Evolutionary conservation across 495 filamentous ascomycete genomes (phyloP), one percentile per base, ranked within the genome.

Genomic region (Umbilicaria muhlenbergii): DNA sequence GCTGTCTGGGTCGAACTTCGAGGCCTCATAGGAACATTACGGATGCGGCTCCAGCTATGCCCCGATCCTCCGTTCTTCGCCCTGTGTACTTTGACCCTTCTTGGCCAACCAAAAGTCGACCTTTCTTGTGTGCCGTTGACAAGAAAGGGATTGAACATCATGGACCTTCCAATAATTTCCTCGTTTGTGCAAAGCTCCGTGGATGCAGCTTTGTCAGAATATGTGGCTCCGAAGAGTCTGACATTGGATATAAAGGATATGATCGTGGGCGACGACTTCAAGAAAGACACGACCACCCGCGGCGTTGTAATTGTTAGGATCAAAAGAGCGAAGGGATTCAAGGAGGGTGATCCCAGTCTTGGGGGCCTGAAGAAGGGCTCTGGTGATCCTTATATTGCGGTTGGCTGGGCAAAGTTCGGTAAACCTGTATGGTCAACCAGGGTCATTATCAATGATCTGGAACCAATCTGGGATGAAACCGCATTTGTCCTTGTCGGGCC

Each of bases 91-190:
- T 52, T 84, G 39, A 82, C 78, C 1, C 75, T 84, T 48, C 71
- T 84, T n/a, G 80, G 80, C n/a, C 80, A 84, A 54, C 81, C 81
- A 0, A 72, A 74, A 50, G 80, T 77, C n/a, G 72, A 78, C 42
- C 55, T 86, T 3, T 74, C 75, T 0, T 83, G 80, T 48, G 66
- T 74, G 11, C 80, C 81, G 4, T 63, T 85, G 24, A 73, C 70
- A 16, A 78, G 77, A 51, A 69, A 74, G 38, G 73, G 69, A 21
- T 64, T 79, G 16, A 82, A 83, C 52, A 62, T 85, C 19, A 83
- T 83, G 67, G 71, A 84, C 51, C 58, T 85, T 2, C 80, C 80
- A 0, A 56, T 83, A 3, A 77, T 85, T 46, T 80, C 74, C 2
- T 75, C 73, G 10, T 85, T 85, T 43, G 78, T 85, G 6, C 79